Evolutionary conservation across 352 stramenopile species (phyloP).

Genomic region (Globisporangium camurandrum): DNA sequence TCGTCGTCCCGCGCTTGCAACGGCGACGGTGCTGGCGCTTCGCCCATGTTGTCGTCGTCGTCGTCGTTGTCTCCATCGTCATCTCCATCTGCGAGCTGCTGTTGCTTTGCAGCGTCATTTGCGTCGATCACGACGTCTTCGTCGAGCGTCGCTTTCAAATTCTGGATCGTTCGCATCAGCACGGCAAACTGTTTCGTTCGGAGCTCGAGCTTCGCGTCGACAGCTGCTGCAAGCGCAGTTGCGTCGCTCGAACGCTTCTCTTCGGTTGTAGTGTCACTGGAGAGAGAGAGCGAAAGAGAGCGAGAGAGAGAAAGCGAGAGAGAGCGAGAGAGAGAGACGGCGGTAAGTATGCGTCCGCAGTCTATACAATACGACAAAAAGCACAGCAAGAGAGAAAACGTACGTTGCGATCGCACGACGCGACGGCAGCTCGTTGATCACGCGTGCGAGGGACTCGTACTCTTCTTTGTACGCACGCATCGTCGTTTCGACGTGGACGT

Average conservation of each 20-base stretch:
- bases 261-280: slow-evolving; percentile 47
- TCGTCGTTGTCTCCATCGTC: slow-evolving; percentile 60
- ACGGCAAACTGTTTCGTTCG: slow-evolving; percentile 76
- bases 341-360: no score
- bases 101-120: slow-evolving; percentile 40
- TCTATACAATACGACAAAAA: no score
- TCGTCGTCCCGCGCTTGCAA: no score
- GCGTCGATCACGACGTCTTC: slow-evolving; percentile 55
- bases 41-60: slow-evolving; percentile 35
- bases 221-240: slow-evolving; percentile 35
- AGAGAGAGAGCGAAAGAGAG: not conserved
- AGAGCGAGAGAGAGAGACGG: not conserved
- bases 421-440: slow-evolving; percentile 79
- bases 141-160: slow-evolving; percentile 71
- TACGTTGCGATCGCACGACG: slow-evolving; percentile 45
- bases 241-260: slow-evolving; percentile 53
- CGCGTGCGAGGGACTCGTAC: slow-evolving; percentile 78
- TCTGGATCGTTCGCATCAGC: slow-evolving; percentile 79
- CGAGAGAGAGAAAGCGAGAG: not conserved
- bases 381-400: slow-evolving; percentile 11
- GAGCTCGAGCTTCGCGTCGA: slow-evolving; percentile 59
- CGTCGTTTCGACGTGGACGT: slow-evolving; percentile 67
- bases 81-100: slow-evolving; percentile 16
- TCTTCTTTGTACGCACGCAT: slow-evolving; percentile 83
- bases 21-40: no score